These are phyloP conservation scores for Jaltomata sinuosa DNA, from an alignment of 257 asterid species.

Conservation along the genomic window DNA sequence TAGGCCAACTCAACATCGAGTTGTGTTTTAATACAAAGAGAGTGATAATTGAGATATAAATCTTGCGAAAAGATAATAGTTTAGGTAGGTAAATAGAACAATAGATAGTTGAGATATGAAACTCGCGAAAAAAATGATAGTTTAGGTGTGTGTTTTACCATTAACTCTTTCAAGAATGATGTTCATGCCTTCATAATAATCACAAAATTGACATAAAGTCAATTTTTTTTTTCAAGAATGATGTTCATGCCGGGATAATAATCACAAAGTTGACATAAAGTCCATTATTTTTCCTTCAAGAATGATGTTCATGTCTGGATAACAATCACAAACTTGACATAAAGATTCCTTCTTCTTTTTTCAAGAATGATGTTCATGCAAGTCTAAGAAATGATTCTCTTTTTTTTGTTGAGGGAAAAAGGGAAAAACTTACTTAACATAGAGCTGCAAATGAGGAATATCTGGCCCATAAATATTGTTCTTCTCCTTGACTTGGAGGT, in stretches of 20 bases:
- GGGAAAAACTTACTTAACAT: constrained; percentile 51
- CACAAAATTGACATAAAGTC: neutral
- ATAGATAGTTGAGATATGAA: no score
- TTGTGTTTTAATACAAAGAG: no score
- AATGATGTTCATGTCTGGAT: neutral
- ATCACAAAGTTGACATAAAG: neutral
- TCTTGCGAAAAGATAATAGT: no score
- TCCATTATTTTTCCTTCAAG: neutral
- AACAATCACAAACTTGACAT: neutral
- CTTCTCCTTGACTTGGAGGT: constrained; percentile 63
- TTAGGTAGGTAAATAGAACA: no score
- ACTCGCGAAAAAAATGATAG: no score
- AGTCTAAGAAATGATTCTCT: neutral
- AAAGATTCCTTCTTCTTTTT: neutral
- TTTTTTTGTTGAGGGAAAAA: neutral
- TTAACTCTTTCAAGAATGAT: neutral
- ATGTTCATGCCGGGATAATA: neutral
- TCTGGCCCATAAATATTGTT: constrained; percentile 69
- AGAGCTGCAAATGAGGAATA: constrained; percentile 74
- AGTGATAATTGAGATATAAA: no score
- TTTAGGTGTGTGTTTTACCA: no score
- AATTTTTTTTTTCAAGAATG: neutral
- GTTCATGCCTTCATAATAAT: neutral
- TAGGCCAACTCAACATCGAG: no score
- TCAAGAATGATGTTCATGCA: neutral